Conservation (phyloP, 768 basidiomycete species). For the Termitomyces sp. region DNA sequence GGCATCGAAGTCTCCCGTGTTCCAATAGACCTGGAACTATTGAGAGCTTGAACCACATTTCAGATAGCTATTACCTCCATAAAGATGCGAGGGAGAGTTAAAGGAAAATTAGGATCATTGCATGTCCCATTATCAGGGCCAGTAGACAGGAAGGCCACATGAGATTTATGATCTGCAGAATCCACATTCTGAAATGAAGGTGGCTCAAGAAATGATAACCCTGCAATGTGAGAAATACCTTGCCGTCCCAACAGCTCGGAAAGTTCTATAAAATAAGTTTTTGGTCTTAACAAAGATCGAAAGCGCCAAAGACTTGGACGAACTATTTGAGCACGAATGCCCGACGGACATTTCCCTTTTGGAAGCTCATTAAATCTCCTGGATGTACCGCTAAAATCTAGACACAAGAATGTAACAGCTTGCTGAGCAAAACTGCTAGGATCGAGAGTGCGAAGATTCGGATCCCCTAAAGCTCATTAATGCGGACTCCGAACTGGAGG, state of each 20-base stretch:
- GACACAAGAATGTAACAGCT: slow-evolving; percentile 38
- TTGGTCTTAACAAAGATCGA: background rate
- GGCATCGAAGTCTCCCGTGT: slow-evolving; percentile 22
- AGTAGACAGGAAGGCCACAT: slow-evolving; percentile 38
- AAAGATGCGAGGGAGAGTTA: slow-evolving; percentile 42
- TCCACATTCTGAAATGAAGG: slow-evolving; percentile 32
- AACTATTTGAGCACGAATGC: slow-evolving; percentile 37
- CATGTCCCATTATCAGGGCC: slow-evolving; percentile 43
- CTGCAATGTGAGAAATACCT: slow-evolving; percentile 14
- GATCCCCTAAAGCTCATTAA: slow-evolving; percentile 23
- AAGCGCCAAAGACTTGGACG: background rate
- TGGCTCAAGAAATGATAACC: slow-evolving; percentile 12
- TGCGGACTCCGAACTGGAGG: background rate
- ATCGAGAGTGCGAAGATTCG: slow-evolving; percentile 32
- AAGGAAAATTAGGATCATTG: slow-evolving; percentile 32
- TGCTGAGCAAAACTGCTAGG: slow-evolving; percentile 33
- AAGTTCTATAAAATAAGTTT: slow-evolving; percentile 19
- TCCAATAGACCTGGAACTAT: slow-evolving; percentile 28
- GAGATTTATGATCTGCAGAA: slow-evolving; percentile 38
- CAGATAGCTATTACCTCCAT: slow-evolving; percentile 29
- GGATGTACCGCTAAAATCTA: slow-evolving; percentile 35
- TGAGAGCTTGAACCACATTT: background rate
- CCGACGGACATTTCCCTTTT: slow-evolving; percentile 30
- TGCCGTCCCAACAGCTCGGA: slow-evolving; percentile 38
- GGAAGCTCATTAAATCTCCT: slow-evolving; percentile 31